A percentile compares a stretch with the other conserved stretches of the same genome.
Conservation (phyloP, 2,329 filamentous ascomycete species). For the Monilinia aucupariae region DNA sequence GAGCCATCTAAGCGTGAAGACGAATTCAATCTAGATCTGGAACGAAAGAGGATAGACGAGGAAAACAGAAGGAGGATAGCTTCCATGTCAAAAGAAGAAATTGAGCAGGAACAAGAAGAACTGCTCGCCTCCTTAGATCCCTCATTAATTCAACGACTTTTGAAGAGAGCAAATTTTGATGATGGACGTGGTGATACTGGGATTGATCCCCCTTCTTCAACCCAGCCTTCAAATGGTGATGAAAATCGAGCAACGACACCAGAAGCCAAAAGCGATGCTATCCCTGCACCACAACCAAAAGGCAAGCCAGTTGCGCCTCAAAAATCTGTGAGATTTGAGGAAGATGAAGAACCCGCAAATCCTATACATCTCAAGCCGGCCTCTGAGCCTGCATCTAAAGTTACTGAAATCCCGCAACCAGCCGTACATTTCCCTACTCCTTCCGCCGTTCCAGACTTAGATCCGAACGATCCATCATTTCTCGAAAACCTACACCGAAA, state of each 20-base stretch:
- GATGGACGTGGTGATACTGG: constrained; percentile 34
- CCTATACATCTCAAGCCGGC: constrained; percentile 39
- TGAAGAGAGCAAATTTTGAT: constrained; percentile 41
- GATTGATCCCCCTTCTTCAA: constrained; percentile 20
- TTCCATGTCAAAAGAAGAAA: constrained; percentile 75
- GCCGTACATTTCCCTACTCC: constrained; percentile 39
- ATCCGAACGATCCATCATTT: constrained; percentile 78
- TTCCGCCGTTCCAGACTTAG: constrained; percentile 61
- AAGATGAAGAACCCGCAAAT: constrained; percentile 38
- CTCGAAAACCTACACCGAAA: constrained; percentile 79
- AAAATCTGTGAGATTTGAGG: constrained; percentile 39
- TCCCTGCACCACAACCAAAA: constrained; percentile 25
- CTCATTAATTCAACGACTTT: constrained; percentile 67
- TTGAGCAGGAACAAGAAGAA: constrained; percentile 73
- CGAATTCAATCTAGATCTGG: constrained; percentile 43
- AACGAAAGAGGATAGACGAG: constrained; percentile 68
- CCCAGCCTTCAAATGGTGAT: neutral
- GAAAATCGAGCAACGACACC: neutral
- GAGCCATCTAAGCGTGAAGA: constrained; percentile 25
- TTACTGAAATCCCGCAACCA: constrained; percentile 51
- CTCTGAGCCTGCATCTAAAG: constrained; percentile 42
- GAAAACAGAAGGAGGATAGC: constrained; percentile 73
- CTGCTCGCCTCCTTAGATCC: constrained; percentile 74
- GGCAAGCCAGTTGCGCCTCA: constrained; percentile 36
- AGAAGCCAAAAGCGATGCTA: constrained; percentile 8